Percentiles rank a stretch among this genome's conserved stretches.
Evolutionary conservation across 768 basidiomycete species (phyloP).

Genomic region (Podaxis carcinomalis): DNA sequence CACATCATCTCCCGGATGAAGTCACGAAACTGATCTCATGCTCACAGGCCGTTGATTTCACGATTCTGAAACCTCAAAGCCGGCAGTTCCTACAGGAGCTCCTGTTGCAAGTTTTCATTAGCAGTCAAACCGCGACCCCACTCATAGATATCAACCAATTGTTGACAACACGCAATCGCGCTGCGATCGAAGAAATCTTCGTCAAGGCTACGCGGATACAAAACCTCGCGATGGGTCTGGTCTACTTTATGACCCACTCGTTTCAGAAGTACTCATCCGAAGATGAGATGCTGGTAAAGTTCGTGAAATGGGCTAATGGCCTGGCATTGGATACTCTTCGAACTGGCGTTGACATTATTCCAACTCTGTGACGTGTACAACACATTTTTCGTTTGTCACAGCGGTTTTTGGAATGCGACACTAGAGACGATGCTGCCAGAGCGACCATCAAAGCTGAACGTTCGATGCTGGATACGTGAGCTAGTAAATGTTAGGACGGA

Average conservation of each 20-base stretch:
- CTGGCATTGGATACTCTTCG: conserved; percentile 69
- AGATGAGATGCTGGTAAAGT: conserved; percentile 30
- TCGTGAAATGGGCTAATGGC: conserved; percentile 63
- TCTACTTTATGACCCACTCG: conserved; percentile 59
- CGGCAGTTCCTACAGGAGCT: conserved; percentile 66
- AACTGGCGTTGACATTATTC: conserved; percentile 55
- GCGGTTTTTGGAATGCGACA: conserved; percentile 59
- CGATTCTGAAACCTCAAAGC: conserved; percentile 58
- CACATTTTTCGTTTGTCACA: conserved; percentile 1
- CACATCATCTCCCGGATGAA: not conserved
- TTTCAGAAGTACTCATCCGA: conserved; percentile 27
- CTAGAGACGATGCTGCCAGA: conserved; percentile 67
- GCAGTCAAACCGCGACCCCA: conserved; percentile 73
- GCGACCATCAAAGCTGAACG: conserved; percentile 73
- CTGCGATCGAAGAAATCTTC: conserved; percentile 72
- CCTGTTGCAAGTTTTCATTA: conserved; percentile 64
- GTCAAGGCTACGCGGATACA: conserved; percentile 66
- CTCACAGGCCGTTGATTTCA: conserved; percentile 86
- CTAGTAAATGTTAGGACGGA: conserved; percentile 29
- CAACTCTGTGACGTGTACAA: conserved; percentile 20
- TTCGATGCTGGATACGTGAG: conserved; percentile 69
- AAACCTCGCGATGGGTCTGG: conserved; percentile 67
- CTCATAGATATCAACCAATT: conserved; percentile 37
- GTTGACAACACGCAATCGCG: conserved; percentile 47
- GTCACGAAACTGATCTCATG: not conserved